phyloP scores from a whole-genome alignment of 2,329 filamentous ascomycete genomes.

The Coniosporium tulheliwenetii region DNA sequence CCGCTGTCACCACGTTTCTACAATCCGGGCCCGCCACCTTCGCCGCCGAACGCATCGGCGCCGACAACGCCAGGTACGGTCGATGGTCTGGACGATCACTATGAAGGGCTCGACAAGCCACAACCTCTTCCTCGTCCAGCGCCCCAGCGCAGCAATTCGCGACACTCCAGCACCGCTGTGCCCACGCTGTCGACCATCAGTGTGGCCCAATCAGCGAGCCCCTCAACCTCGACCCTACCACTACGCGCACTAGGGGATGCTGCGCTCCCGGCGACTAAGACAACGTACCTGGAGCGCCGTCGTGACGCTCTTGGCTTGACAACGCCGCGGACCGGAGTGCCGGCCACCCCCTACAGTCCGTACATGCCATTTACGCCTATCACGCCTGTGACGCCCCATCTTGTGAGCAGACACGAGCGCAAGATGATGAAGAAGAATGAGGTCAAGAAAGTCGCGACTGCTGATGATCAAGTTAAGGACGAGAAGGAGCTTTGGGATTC shows the following conservation, averaged over 20 bases:
- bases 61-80: slow-evolving; percentile 16
- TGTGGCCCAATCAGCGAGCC: not conserved
- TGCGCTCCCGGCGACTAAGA: slow-evolving; percentile 19
- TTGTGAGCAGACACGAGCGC: slow-evolving; percentile 55
- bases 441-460: slow-evolving; percentile 45
- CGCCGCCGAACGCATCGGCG: slow-evolving; percentile 23
- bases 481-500: slow-evolving; percentile 46
- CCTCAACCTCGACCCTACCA: slow-evolving; percentile 6
- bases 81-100: slow-evolving; percentile 2
- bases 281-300: slow-evolving; percentile 25
- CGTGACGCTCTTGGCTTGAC: slow-evolving; percentile 11
- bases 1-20: slow-evolving; percentile 42
- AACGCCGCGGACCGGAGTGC: slow-evolving; percentile 19
- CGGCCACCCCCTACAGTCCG: slow-evolving; percentile 57
- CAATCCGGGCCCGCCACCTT: slow-evolving; percentile 39
- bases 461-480: slow-evolving; percentile 36
- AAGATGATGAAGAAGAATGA: slow-evolving; percentile 51
- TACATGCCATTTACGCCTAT: slow-evolving; percentile 68
- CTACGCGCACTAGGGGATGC: slow-evolving; percentile 3
- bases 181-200: slow-evolving; percentile 1
- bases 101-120: slow-evolving; percentile 17
- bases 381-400: slow-evolving; percentile 59
- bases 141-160: slow-evolving; percentile 12
- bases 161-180: slow-evolving; percentile 1
- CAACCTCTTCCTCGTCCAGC: slow-evolving; percentile 20